Percentiles rank a stretch among this genome's conserved stretches.
Conservation (phyloP, 2,329 filamentous ascomycete genomes). For the Cryphonectria japonica region DNA sequence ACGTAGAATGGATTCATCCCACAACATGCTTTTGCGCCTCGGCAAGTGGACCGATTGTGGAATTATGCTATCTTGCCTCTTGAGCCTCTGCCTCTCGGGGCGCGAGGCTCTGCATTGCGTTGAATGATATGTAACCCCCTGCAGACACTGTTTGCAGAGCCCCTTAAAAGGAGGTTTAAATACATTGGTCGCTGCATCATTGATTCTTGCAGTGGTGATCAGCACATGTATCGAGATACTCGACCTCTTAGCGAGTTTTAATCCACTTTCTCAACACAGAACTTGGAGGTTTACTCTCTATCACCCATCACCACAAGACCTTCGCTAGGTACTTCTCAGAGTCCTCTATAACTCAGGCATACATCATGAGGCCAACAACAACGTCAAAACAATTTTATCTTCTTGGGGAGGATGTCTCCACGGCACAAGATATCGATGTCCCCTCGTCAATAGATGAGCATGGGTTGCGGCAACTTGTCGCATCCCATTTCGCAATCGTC, state of each 20-base stretch:
- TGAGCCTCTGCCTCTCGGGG: not conserved
- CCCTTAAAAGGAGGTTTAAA: conserved; percentile 4
- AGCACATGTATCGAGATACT: not conserved
- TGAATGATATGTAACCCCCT: not conserved
- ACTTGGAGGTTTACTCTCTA: not conserved
- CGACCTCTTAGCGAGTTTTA: no score
- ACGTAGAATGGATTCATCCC: not conserved
- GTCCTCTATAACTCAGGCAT: not conserved
- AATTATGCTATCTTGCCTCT: not conserved
- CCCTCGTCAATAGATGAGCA: conserved; percentile 41
- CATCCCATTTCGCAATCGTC: conserved; percentile 49
- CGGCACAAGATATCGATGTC: conserved; percentile 43
- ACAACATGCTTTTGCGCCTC: conserved; percentile 17
- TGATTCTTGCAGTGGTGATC: not conserved
- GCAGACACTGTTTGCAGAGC: no score
- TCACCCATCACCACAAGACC: not conserved
- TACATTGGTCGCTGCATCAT: not conserved
- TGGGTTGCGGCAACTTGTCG: conserved; percentile 44
- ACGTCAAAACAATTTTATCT: conserved; percentile 46
- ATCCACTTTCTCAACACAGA: no score
- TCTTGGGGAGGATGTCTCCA: conserved; percentile 44
- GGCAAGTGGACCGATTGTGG: conserved; percentile 22
- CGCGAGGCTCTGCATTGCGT: not conserved
- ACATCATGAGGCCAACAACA: conserved; percentile 36
- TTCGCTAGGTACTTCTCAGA: conserved; percentile 5